Evolutionary conservation across 2,329 filamentous ascomycete species (phyloP), one percentile per base, ranked within the genome.

Genomic region (Phaeosphaeriaceae sp.): DNA sequence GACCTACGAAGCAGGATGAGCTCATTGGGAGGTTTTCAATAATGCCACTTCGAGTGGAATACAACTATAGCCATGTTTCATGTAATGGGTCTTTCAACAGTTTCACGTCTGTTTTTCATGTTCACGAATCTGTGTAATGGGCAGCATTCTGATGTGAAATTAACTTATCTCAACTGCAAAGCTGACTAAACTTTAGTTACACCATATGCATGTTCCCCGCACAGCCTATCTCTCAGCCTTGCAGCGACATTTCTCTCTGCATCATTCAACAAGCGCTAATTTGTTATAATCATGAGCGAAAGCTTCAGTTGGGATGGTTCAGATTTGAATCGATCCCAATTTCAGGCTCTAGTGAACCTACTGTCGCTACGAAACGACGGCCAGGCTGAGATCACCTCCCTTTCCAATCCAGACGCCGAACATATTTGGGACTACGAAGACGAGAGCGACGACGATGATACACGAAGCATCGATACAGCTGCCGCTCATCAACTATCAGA

Each of bases 361-460:
- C 63, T 69, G 36, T 66, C 65, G 27, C 63, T 69, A 58, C 65
- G 65, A 56, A 67, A 68, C 57, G 67, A 63, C 42, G 67, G 67
- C 48, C 65, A 69, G 58, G 67, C 54, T 45, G 63, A 69, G 48
- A 33, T 56, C 40, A 56, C 61, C 25, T 64, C 58, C 46, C 42
- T 63, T 27, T 57, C 63, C 54, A 54, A 63, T 45, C 40, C 31
- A 13, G 50, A 66, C 49, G 57, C 64, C 46, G 63, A 44, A 7
- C 31, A 21, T 21, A 22, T 9, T 6, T 45, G 42, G 42, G 21
- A 45, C 7, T 2, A 7, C n/a, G 21, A 20, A 4, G 42, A 22
- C 10, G 21, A 22, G 11, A 22, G 21, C 3, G 42, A 45, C 21
- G 42, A 17, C 19, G 19, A 45, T 15, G 19, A 45, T 15, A 17